Evolutionary conservation across 768 basidiomycete species (phyloP).

Genomic region (Chalciporus chontae): DNA sequence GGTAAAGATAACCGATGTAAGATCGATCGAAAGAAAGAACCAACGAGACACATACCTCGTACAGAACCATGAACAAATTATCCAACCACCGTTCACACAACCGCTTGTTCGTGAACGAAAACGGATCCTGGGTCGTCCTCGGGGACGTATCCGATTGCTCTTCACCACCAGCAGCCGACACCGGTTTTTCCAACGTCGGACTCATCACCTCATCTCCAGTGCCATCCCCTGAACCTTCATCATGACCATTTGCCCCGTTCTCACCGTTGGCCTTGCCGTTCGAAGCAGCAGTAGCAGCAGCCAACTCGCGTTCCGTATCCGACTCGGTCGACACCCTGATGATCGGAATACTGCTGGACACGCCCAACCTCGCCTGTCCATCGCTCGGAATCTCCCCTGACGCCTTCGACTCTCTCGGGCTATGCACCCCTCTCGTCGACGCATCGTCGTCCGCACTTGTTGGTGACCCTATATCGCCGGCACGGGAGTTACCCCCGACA

Average conservation of each 20-base stretch:
- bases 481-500: constrained; percentile 8
- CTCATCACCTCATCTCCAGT: constrained; percentile 27
- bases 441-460: constrained; percentile 59
- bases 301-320: constrained; percentile 45
- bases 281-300: constrained; percentile 27
- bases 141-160: constrained; percentile 25
- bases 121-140: constrained; percentile 50
- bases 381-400: constrained; percentile 25
- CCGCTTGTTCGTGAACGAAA: constrained; percentile 94
- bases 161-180: constrained; percentile 38
- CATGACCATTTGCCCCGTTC: constrained; percentile 15
- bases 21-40: background rate
- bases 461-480: constrained; percentile 2
- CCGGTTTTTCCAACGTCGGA: constrained; percentile 39
- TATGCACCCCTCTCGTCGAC: constrained; percentile 59
- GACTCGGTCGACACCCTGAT: constrained; percentile 77
- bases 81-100: constrained; percentile 97
- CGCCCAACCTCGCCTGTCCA: constrained; percentile 4
- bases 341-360: constrained; percentile 46
- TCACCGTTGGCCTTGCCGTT: constrained; percentile 24
- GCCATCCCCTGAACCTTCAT: background rate
- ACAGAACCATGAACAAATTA: constrained; percentile 97
- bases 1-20: background rate
- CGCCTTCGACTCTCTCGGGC: constrained; percentile 22
- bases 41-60: constrained; percentile 61